Conservation (phyloP, 192 early-diverging fungal species). For the Podila minutissima region DNA sequence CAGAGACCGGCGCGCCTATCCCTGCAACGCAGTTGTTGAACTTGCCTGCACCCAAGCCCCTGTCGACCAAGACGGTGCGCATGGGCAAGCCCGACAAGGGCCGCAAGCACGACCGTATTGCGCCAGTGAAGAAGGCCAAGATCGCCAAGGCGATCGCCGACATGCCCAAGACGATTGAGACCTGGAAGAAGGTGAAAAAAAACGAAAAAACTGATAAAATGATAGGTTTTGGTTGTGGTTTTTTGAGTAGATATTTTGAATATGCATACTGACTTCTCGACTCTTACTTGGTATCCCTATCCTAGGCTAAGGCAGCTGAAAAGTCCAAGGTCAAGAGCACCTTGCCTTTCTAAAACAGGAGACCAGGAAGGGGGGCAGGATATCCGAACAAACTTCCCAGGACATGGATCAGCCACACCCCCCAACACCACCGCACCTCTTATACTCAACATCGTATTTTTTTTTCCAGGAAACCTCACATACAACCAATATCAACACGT, state of each 20-base stretch:
- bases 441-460: too few species aligned
- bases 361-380: neutral
- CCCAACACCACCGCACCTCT: too few species aligned
- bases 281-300: neutral
- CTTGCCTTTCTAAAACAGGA: constrained; percentile 34
- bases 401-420: neutral
- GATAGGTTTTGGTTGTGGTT: neutral
- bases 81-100: constrained; percentile 54
- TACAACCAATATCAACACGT: too few species aligned
- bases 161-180: constrained; percentile 56
- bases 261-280: neutral
- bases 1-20: constrained; percentile 41
- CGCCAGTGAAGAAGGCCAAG: constrained; percentile 49
- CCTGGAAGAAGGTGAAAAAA: constrained; percentile 52
- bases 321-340: constrained; percentile 50
- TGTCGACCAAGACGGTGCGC: constrained; percentile 44
- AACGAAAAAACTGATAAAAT: neutral
- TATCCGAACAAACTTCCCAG: neutral
- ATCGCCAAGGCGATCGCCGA: constrained; percentile 54
- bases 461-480: too few species aligned
- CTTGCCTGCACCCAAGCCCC: constrained; percentile 32
- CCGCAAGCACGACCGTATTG: constrained; percentile 52
- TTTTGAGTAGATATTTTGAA: neutral
- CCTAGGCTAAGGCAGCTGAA: constrained; percentile 45
- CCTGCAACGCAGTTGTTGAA: constrained; percentile 30